Evolutionary conservation across 2,329 filamentous ascomycete species (phyloP), one percentile per base, ranked within the genome.

Genomic region (Colletotrichum sp.): DNA sequence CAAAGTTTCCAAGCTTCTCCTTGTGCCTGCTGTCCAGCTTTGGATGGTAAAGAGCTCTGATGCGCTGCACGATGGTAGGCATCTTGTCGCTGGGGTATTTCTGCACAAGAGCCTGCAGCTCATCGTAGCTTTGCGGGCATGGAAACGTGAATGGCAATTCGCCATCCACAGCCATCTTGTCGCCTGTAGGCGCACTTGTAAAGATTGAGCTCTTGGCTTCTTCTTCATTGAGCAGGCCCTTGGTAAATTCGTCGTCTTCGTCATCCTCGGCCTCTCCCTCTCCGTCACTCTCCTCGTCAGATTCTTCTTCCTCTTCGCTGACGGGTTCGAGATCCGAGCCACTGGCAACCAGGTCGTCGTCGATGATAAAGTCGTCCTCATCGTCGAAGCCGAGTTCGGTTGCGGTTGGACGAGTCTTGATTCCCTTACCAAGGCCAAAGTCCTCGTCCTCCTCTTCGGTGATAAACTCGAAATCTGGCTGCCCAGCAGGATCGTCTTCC

Each of bases 341-440:
- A 79, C 93, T 96, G 15, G 96, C 96, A 39, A 98, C 90, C 18
- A 99, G 89, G 81, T 98, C 94, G 77, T 97, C 95, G 75, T 99
- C 96, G 77, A 98, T 93, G 30, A 96, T 83, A 80, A 99, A 99
- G 80, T 98, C 95, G 80, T 99, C 96, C 82, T 99, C 96, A 79
- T 98, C 96, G 78, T 98, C 96, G 39, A 98, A 93, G 8, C 93
- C 95, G 21, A 96, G 84, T 74, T 93, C 90, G 13, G 90, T 88
- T 5, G 89, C 90, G 9, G 91, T 92, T 36, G 88, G 89, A 28
- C 89, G 87, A 69, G 87, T 85, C 32, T 77, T 90, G 78, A 93
- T 91, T 59, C 92, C 92, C 65, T 84, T 82, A 39, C 92, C 92
- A 18, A 94, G 85, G 4, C 90, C 90, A 82, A 91, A 94, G 72